These are phyloP conservation scores for Aspergillus viridinutans DNA, from an alignment of 2,329 filamentous ascomycete genomes.

Conservation along the genomic window DNA sequence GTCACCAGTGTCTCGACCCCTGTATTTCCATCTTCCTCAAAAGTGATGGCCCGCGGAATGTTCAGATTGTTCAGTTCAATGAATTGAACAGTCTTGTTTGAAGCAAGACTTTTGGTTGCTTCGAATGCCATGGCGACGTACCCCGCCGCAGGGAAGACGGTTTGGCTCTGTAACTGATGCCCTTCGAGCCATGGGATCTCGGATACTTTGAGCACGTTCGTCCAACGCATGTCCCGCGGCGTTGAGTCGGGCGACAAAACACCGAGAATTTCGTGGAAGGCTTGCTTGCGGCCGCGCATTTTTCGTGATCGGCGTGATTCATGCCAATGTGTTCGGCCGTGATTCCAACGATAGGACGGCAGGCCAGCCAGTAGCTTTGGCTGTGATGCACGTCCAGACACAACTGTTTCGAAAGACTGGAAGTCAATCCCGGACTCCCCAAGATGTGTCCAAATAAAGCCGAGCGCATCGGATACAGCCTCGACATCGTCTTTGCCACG, in stretches of 20 bases:
- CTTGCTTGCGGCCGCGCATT: constrained; percentile 35
- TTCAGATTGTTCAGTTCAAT: constrained; percentile 14
- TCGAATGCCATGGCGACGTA: constrained; percentile 22
- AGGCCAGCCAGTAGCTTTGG: too few relatives aligned
- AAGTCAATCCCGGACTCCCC: not conserved
- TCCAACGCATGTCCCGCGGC: constrained; percentile 17
- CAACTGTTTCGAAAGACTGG: constrained; percentile 1
- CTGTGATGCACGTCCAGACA: constrained; percentile 1
- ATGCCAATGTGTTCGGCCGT: constrained; percentile 37
- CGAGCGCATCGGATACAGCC: constrained; percentile 24
- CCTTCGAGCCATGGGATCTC: constrained; percentile 21
- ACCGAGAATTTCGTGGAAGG: constrained; percentile 25
- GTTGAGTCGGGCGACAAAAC: constrained; percentile 2
- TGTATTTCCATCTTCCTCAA: constrained; percentile 1
- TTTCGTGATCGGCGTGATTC: constrained; percentile 39
- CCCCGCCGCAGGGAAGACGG: constrained; percentile 22
- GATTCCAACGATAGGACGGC: constrained; percentile 48
- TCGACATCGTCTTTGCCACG: constrained; percentile 13
- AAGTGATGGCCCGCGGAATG: constrained; percentile 15
- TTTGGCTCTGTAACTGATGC: constrained; percentile 17
- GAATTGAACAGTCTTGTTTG: not conserved
- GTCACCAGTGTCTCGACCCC: not conserved
- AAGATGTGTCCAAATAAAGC: constrained; percentile 1
- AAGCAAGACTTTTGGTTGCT: too few relatives aligned
- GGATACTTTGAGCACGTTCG: constrained; percentile 17